A percentile compares a stretch with the other conserved stretches of the same genome.
Evolutionary conservation across 345 rosid genomes (phyloP).

Genomic region (Nasturtium officinale): DNA sequence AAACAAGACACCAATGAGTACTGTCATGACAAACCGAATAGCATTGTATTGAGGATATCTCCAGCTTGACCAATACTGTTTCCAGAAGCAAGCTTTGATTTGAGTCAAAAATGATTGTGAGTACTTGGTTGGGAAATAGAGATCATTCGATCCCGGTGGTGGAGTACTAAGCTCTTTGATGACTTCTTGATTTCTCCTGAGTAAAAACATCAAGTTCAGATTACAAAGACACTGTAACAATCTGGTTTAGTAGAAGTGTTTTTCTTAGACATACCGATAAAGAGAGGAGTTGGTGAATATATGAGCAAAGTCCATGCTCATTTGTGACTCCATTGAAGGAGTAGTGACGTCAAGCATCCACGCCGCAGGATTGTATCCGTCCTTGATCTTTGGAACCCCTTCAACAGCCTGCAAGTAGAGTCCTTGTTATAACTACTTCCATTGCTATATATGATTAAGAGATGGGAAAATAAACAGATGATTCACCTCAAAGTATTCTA

Average conservation of each 20-base stretch:
- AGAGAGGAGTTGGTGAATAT: conserved; percentile 67
- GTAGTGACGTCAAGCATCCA: conserved; percentile 91
- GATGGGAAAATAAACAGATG: background rate
- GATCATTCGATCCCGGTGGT: conserved; percentile 59
- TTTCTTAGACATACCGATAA: conserved; percentile 53
- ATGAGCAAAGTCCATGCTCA: conserved; percentile 72
- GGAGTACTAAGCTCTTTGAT: conserved; percentile 67
- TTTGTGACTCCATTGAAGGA: conserved; percentile 64
- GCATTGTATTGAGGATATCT: conserved; percentile 78
- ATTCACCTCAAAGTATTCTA: conserved; percentile 87
- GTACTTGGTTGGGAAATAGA: conserved; percentile 63
- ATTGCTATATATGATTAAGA: background rate
- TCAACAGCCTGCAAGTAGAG: conserved; percentile 55
- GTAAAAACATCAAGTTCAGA: background rate
- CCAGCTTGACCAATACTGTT: conserved; percentile 77
- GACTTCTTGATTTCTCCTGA: conserved; percentile 72
- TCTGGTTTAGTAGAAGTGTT: background rate
- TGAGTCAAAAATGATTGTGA: conserved; percentile 66
- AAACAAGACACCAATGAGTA: conserved; percentile 53
- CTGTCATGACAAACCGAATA: conserved; percentile 67
- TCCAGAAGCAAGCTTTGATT: conserved; percentile 78
- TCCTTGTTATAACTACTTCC: conserved; percentile 17
- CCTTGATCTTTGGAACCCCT: conserved; percentile 70
- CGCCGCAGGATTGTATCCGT: conserved; percentile 86
- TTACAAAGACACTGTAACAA: background rate